A percentile compares a stretch with the other conserved stretches of the same genome.
phyloP scores from a whole-genome alignment of 2,329 filamentous ascomycete species.

The Alternaria conjuncta region DNA sequence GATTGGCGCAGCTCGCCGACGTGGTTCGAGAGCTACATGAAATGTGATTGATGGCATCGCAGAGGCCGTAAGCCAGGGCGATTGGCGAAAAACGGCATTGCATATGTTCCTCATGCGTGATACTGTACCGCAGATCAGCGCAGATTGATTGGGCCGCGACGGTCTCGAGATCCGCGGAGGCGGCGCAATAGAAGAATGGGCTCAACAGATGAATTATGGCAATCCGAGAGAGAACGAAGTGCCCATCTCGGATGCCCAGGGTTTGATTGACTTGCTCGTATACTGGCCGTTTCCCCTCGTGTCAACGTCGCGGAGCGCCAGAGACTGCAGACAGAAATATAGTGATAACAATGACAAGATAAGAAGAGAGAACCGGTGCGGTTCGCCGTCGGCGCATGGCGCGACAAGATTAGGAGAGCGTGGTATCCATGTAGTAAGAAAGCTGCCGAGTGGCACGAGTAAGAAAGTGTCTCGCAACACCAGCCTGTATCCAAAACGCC shows the following conservation, averaged over 20 bases:
- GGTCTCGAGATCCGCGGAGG: conserved; percentile 18
- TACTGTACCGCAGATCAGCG: conserved; percentile 44
- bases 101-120: conserved; percentile 34
- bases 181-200: conserved; percentile 25
- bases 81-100: conserved; percentile 45
- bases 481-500: conserved; percentile 49
- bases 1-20: conserved; percentile 4
- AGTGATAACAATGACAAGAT: conserved; percentile 28
- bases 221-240: conserved; percentile 27
- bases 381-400: conserved; percentile 21
- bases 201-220: conserved; percentile 27
- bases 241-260: conserved; percentile 31
- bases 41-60: conserved; percentile 19
- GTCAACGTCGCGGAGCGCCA: conserved; percentile 28
- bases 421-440: conserved; percentile 28
- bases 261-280: conserved; percentile 48
- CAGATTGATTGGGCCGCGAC: conserved; percentile 37
- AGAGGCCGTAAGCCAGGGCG: conserved; percentile 20
- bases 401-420: conserved; percentile 28
- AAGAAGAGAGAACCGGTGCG: conserved; percentile 18
- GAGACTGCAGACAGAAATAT: conserved; percentile 26
- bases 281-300: conserved; percentile 35
- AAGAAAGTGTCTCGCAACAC: conserved; percentile 44
- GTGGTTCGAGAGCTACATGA: conserved; percentile 14
- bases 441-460: conserved; percentile 31